Evolutionary conservation across 2,329 filamentous ascomycete genomes (phyloP), one percentile per base, ranked within the genome.

Genomic region (Tolypocladium sp.): DNA sequence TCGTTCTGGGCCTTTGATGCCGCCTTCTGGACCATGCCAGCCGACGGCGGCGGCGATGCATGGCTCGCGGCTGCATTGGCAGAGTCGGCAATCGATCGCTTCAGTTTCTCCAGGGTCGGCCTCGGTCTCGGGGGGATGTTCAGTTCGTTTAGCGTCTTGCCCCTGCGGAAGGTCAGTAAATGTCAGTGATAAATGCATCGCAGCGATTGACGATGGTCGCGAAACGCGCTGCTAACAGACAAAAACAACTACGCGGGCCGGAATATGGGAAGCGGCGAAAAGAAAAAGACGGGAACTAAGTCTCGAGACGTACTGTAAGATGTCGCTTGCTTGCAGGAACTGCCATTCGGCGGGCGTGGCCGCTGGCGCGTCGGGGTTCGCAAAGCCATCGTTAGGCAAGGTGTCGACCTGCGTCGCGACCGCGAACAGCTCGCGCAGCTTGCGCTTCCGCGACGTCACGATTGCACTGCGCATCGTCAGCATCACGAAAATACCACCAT

Each of bases 401-500:
- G 78, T 77, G 74, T 85, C 79, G 70, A 81, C 76, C 74, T 87
- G 85, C 74, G 88, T 89, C 79, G 90, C 87, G 82, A 90, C 84
- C 68, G 83, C 82, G 79, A 89, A 96, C 69, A 96, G 83, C 79
- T 94, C 89, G 74, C 88, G 88, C 73, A 96, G 83, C 82, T 95
- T 95, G 76, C 91, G 87, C 84, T 95, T 94, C 76, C 90, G 89
- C 82, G 89, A 91, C 76, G 82, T 83, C 81, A 89, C 84, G 82
- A 88, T 87, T 83, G 83, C 81, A 77, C 86, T 89, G 71, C 61
- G 66, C 62, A 63, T 30, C 46, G 71, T 83, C 63, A 84, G 74
- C 69, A 80, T 59, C 60, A 61, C 69, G 57, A 76, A 77, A 75
- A 68, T 67, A 58, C 71, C 65, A 82, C 77, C 72, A 66, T 74